Evolutionary conservation across 257 asterid genomes (phyloP).

Genomic region (Leptodermis oblonga): DNA sequence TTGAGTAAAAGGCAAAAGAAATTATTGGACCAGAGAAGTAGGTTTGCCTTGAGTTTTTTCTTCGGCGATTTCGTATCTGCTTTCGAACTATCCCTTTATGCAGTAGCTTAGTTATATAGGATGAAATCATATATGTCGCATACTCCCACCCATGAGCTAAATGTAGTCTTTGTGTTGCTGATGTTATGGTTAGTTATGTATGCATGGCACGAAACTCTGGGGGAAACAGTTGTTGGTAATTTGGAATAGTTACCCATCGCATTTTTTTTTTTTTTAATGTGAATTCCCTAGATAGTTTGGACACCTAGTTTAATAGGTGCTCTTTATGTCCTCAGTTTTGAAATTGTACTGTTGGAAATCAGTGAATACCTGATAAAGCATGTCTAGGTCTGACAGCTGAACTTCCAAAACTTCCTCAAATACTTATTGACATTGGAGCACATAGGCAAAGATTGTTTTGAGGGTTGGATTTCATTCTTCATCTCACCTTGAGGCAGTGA

Average conservation of each 20-base stretch:
- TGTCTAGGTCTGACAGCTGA: neutral
- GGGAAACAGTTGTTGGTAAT: neutral
- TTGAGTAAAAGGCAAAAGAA: neutral
- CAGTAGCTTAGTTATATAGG: neutral
- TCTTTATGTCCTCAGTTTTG: neutral
- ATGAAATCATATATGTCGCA: neutral
- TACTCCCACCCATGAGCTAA: neutral
- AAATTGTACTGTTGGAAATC: neutral
- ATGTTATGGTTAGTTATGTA: neutral
- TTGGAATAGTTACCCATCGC: neutral
- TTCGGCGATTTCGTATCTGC: neutral
- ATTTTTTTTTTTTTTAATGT: too few relatives aligned
- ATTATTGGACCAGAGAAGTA: neutral
- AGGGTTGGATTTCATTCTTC: neutral
- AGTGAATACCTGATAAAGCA: neutral
- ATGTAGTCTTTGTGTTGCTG: neutral
- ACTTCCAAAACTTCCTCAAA: neutral
- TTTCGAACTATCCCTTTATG: neutral
- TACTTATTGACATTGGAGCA: neutral
- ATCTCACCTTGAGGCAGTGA: neutral
- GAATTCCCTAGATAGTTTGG: neutral
- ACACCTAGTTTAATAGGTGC: neutral
- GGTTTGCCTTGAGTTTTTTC: neutral
- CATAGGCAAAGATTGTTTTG: neutral
- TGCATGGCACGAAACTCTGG: neutral